These are phyloP conservation scores for Podaxis sp. DNA, from an alignment of 768 basidiomycete genomes.

Conservation along the genomic window DNA sequence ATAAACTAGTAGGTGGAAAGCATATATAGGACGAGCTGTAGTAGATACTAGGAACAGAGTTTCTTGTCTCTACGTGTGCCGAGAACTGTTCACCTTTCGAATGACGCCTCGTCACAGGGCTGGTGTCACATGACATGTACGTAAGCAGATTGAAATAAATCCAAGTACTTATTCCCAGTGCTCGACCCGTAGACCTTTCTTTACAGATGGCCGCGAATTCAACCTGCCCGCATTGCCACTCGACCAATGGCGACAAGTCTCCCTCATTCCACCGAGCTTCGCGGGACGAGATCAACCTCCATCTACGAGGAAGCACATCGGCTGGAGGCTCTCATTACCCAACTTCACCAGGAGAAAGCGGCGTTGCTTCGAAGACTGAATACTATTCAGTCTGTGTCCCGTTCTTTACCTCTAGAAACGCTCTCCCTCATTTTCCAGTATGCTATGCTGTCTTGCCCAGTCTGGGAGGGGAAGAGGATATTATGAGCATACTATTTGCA, in stretches of 20 bases:
- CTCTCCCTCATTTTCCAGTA: constrained; percentile 4
- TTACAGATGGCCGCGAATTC: neutral
- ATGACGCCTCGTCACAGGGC: no score
- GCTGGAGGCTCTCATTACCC: neutral
- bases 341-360: neutral
- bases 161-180: no score
- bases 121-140: no score
- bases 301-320: neutral
- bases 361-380: neutral
- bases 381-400: neutral
- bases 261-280: neutral
- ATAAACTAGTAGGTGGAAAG: no score
- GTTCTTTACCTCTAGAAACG: neutral
- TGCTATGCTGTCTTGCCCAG: neutral
- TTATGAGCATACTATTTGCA: no score
- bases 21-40: no score
- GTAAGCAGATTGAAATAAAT: no score
- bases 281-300: neutral
- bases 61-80: no score
- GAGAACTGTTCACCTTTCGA: no score
- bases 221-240: neutral
- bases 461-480: neutral
- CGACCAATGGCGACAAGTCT: neutral
- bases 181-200: no score
- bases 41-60: no score